phyloP scores from a whole-genome alignment of 208 protist species.

The Leishmania amazonensis region DNA sequence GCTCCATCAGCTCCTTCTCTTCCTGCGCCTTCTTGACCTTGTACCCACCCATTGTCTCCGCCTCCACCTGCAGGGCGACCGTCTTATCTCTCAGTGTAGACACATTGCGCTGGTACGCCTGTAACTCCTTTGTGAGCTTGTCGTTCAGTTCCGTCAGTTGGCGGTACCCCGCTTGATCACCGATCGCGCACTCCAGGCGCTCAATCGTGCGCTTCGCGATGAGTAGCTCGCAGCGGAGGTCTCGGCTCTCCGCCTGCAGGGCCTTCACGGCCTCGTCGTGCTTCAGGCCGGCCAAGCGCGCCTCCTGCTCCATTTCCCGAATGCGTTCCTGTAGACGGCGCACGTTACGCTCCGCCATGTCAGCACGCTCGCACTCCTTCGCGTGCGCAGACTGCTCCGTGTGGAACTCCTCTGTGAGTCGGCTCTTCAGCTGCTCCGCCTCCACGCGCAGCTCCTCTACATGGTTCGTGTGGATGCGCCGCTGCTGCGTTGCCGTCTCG shows the following conservation, averaged over 20 bases:
- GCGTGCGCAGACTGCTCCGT: constrained; percentile 24
- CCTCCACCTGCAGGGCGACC: constrained; percentile 70
- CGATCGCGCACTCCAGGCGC: constrained; percentile 76
- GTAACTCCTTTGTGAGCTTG: constrained; percentile 58
- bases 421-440: constrained; percentile 36
- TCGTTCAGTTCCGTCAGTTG: constrained; percentile 83
- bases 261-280: constrained; percentile 46
- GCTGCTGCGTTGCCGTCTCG: constrained; percentile 36
- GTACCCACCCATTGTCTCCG: constrained; percentile 72
- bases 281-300: constrained; percentile 16
- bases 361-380: constrained; percentile 51
- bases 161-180: constrained; percentile 70
- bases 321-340: constrained; percentile 51
- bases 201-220: constrained; percentile 86
- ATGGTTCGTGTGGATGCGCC: constrained; percentile 39
- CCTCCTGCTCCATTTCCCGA: constrained; percentile 32
- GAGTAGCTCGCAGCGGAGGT: constrained; percentile 64
- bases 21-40: constrained; percentile 74
- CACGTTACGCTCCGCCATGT: constrained; percentile 54
- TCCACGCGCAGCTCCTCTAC: constrained; percentile 51
- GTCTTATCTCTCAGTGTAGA: constrained; percentile 64
- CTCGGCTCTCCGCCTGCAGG: constrained; percentile 57
- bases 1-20: constrained; percentile 71
- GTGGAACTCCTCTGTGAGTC: constrained; percentile 36
- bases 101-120: constrained; percentile 51